Evolutionary conservation across 2,329 filamentous ascomycete species (phyloP).

Genomic region (Fusarium oligoseptatum): DNA sequence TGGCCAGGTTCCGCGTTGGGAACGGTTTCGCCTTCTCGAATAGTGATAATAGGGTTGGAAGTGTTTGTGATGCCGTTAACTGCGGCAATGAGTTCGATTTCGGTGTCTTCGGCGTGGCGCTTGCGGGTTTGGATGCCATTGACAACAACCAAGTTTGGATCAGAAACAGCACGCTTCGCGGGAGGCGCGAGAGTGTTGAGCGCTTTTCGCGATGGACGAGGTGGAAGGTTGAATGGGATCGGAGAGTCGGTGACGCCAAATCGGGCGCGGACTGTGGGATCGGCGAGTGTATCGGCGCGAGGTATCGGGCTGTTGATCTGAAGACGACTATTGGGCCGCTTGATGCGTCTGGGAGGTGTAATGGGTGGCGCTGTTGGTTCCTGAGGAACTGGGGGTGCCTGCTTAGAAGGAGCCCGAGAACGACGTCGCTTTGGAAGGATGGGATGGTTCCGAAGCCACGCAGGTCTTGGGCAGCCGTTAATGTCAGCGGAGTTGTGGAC

Average conservation of each 20-base stretch:
- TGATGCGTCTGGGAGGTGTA: conserved; percentile 29
- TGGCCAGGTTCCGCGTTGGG: conserved; percentile 19
- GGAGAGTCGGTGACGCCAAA: conserved; percentile 24
- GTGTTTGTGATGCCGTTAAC: conserved; percentile 31
- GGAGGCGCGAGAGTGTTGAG: background rate
- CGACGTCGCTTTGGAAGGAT: conserved; percentile 23
- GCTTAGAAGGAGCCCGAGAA: conserved; percentile 10
- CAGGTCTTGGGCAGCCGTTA: conserved; percentile 21
- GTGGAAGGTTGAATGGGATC: background rate
- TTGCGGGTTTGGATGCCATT: conserved; percentile 49
- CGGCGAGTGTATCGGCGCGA: conserved; percentile 22
- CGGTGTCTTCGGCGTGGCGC: conserved; percentile 47
- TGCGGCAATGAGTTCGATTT: conserved; percentile 49
- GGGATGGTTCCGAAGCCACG: conserved; percentile 8
- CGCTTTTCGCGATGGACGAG: background rate
- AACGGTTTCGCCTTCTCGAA: conserved; percentile 32
- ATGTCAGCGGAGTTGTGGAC: conserved; percentile 24
- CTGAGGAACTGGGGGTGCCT: conserved; percentile 3
- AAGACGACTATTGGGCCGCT: conserved; percentile 21
- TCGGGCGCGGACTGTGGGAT: conserved; percentile 13
- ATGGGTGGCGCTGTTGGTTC: conserved; percentile 4
- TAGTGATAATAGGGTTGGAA: conserved; percentile 29
- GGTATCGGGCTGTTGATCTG: conserved; percentile 31
- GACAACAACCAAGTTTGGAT: conserved; percentile 33
- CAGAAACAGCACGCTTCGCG: background rate